Percentiles rank a stretch among this genome's conserved stretches.
phyloP scores from a whole-genome alignment of 1,139 yeast genomes.

The Debaryomyces coudertii region DNA sequence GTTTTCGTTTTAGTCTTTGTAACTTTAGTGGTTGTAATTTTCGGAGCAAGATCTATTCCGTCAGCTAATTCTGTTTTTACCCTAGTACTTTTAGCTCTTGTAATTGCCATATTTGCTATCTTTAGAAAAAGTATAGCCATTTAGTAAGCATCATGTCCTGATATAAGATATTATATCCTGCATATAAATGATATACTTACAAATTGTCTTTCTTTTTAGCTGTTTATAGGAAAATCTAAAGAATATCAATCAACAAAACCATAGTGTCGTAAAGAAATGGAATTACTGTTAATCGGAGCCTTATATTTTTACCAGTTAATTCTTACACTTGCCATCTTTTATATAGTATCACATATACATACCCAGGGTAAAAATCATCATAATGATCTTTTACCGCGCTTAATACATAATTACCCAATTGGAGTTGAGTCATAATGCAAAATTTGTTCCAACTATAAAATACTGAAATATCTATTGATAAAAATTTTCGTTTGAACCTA shows the following conservation, averaged over 20 bases:
- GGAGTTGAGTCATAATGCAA: conserved; percentile 10
- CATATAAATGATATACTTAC: too few relatives aligned
- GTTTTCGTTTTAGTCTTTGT: not conserved
- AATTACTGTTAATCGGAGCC: too few relatives aligned
- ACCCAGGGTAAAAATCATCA: not conserved
- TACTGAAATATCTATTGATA: not conserved
- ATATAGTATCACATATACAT: not conserved
- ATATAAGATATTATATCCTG: not conserved
- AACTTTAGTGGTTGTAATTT: not conserved
- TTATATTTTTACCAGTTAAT: not conserved
- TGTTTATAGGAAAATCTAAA: not conserved
- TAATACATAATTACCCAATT: conserved; percentile 10
- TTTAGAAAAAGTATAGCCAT: not conserved
- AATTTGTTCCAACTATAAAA: not conserved
- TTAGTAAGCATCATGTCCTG: not conserved
- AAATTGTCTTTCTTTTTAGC: not conserved
- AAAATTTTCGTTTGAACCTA: not conserved
- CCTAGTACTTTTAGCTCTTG: conserved; percentile 4
- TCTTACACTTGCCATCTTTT: not conserved
- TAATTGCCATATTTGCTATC: conserved; percentile 4
- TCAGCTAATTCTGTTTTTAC: not conserved
- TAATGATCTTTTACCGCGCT: conserved; percentile 13
- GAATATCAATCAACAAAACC: not conserved
- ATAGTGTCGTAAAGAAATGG: too few relatives aligned
- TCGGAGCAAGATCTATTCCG: not conserved